Evolutionary conservation across 139 green algal species (phyloP).

Genomic region (Chlorella sp.): DNA sequence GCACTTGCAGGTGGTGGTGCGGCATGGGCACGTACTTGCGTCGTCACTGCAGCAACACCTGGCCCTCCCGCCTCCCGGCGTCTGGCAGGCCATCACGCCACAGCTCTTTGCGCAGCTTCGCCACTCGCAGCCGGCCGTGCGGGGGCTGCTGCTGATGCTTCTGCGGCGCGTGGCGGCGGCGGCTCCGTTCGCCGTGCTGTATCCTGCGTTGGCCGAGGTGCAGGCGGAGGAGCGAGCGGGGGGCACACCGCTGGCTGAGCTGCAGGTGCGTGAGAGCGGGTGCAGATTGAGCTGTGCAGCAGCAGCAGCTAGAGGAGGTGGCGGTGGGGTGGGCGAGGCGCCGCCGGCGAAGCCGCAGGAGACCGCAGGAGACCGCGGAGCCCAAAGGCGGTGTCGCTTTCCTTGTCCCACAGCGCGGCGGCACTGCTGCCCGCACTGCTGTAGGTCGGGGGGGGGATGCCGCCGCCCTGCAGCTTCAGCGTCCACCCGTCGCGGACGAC

Average conservation of each 20-base stretch:
- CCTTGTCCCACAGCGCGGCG: too few species aligned
- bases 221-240: not conserved
- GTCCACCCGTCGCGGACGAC: too few species aligned
- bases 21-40: constrained; percentile 19
- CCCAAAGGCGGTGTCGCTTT: too few species aligned
- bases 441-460: too few species aligned
- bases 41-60: constrained; percentile 16
- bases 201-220: constrained; percentile 41
- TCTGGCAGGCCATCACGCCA: constrained; percentile 42
- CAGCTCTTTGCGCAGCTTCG: constrained; percentile 57
- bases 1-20: constrained; percentile 16
- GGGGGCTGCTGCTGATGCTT: constrained; percentile 21
- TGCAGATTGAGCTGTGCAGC: too few species aligned
- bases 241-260: not conserved
- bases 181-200: constrained; percentile 51
- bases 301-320: too few species aligned
- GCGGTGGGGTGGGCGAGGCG: too few species aligned
- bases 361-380: too few species aligned
- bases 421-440: too few species aligned
- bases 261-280: constrained; percentile 11
- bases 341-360: too few species aligned
- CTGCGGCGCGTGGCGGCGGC: constrained; percentile 25
- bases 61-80: constrained; percentile 21
- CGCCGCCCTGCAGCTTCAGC: too few species aligned
- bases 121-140: constrained; percentile 8